Evolutionary conservation across 2,329 filamentous ascomycete genomes (phyloP).

Genomic region (Mariannaea sp.): DNA sequence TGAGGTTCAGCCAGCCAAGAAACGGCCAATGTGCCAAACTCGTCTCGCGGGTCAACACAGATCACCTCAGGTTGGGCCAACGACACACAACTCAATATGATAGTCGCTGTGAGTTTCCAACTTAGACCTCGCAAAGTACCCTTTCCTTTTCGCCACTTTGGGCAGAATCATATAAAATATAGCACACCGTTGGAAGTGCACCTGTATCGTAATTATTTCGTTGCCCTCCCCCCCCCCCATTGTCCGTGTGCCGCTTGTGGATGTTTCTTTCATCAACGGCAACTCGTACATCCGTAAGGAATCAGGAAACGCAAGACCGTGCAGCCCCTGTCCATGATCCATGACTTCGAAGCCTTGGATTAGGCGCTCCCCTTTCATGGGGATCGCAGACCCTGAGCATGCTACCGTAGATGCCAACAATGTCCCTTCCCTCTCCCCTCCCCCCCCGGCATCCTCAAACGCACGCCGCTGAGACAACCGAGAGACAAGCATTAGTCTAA

Average conservation of each 20-base stretch:
- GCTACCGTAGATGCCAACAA: too few species aligned
- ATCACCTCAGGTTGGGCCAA: background rate
- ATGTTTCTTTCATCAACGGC: too few species aligned
- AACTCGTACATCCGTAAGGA: too few species aligned
- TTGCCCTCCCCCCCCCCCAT: too few species aligned
- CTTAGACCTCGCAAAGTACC: background rate
- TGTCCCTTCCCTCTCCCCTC: too few species aligned
- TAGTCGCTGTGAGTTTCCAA: too few species aligned
- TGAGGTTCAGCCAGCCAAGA: background rate
- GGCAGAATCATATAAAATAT: background rate
- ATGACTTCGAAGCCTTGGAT: conserved; percentile 14
- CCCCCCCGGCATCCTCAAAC: conserved; percentile 7
- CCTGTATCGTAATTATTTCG: too few species aligned
- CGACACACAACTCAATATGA: too few species aligned
- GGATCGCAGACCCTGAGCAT: conserved; percentile 12
- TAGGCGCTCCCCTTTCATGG: background rate
- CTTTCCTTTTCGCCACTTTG: too few species aligned
- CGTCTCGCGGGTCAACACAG: background rate
- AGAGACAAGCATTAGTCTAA: background rate
- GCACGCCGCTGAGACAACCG: conserved; percentile 1
- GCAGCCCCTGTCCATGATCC: conserved; percentile 22
- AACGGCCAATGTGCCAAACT: background rate
- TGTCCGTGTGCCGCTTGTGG: too few species aligned
- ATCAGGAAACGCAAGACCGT: conserved; percentile 31
- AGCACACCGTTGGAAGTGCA: too few species aligned